These are phyloP conservation scores for Luzula sylvatica DNA, from an alignment of 176 grass and related monocot genomes.

Conservation along the genomic window DNA sequence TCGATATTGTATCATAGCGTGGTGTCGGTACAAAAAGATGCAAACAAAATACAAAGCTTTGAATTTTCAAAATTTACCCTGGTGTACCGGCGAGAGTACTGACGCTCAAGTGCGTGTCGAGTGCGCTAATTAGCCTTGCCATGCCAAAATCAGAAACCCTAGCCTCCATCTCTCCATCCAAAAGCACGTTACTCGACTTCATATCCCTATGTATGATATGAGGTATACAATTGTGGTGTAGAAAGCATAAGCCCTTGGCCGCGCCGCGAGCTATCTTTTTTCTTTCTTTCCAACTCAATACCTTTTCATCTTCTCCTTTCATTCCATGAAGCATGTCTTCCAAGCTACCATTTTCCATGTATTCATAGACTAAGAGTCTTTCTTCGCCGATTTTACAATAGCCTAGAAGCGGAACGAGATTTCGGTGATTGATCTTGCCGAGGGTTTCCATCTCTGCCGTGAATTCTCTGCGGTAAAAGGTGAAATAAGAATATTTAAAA, in stretches of 20 bases:
- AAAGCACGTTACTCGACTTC: slow-evolving; percentile 96
- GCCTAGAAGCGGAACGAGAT: slow-evolving; percentile 67
- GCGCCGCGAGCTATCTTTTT: slow-evolving; percentile 59
- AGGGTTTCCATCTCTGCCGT: slow-evolving; percentile 96
- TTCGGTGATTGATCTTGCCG: slow-evolving; percentile 92
- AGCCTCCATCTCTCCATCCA: slow-evolving; percentile 65
- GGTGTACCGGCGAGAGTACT: slow-evolving; percentile 95
- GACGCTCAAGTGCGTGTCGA: slow-evolving; percentile 91
- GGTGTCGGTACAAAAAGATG: too few relatives aligned
- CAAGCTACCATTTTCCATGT: slow-evolving; percentile 80
- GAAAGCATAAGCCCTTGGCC: slow-evolving; percentile 71
- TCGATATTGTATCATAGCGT: too few relatives aligned
- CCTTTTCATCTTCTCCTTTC: not conserved
- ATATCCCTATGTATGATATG: slow-evolving; percentile 99
- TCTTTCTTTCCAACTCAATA: slow-evolving; percentile 37
- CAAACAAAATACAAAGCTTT: too few relatives aligned
- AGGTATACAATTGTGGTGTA: slow-evolving; percentile 97
- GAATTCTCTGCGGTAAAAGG: slow-evolving; percentile 48
- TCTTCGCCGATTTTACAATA: slow-evolving; percentile 98
- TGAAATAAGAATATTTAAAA: too few relatives aligned
- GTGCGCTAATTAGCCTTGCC: slow-evolving; percentile 73
- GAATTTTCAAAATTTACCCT: slow-evolving; percentile 24
- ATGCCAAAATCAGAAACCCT: slow-evolving; percentile 87
- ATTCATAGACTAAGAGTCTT: slow-evolving; percentile 88
- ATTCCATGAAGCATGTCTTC: slow-evolving; percentile 60